Percentiles rank a stretch among this genome's conserved stretches.
phyloP scores from a whole-genome alignment of 371 early-diverging fungal species.

The Apophysomyces trapeziformis region DNA sequence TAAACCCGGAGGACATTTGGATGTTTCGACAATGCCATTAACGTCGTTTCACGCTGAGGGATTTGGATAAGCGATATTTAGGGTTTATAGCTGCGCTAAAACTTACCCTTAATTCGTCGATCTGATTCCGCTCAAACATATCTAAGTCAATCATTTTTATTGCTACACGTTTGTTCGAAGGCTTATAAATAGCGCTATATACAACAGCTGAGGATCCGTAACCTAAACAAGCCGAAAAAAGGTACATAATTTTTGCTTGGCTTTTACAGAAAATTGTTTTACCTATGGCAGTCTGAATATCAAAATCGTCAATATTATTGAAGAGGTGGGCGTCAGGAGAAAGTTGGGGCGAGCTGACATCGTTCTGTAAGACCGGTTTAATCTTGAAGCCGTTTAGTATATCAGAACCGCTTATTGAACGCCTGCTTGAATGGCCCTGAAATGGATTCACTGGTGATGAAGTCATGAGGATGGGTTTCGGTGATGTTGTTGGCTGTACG shows the following conservation, averaged over 20 bases:
- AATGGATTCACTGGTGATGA: background rate
- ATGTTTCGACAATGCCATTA: slow-evolving; percentile 87
- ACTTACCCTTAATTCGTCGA: slow-evolving; percentile 84
- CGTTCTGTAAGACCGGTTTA: slow-evolving; percentile 6
- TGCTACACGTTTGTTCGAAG: slow-evolving; percentile 72
- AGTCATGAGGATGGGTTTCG: background rate
- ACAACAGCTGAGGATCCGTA: slow-evolving; percentile 92
- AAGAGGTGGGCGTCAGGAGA: slow-evolving; percentile 5
- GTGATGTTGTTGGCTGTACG: background rate
- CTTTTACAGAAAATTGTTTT: background rate
- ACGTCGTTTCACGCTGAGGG: slow-evolving; percentile 77
- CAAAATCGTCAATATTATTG: slow-evolving; percentile 49
- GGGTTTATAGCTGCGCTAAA: background rate
- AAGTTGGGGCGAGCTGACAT: background rate
- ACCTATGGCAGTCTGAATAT: slow-evolving; percentile 41
- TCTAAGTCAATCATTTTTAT: slow-evolving; percentile 92
- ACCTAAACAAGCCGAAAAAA: slow-evolving; percentile 49
- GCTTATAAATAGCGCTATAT: slow-evolving; percentile 80
- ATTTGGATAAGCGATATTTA: background rate
- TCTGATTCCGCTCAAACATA: slow-evolving; percentile 92
- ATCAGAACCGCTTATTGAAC: slow-evolving; percentile 7
- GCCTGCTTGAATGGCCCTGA: slow-evolving; percentile 4
- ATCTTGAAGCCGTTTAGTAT: slow-evolving; percentile 13
- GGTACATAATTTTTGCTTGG: slow-evolving; percentile 59
- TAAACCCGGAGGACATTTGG: slow-evolving; percentile 82